Evolutionary conservation across 164 flowering plant species (phyloP).

Genomic region (Vitis labrusca): DNA sequence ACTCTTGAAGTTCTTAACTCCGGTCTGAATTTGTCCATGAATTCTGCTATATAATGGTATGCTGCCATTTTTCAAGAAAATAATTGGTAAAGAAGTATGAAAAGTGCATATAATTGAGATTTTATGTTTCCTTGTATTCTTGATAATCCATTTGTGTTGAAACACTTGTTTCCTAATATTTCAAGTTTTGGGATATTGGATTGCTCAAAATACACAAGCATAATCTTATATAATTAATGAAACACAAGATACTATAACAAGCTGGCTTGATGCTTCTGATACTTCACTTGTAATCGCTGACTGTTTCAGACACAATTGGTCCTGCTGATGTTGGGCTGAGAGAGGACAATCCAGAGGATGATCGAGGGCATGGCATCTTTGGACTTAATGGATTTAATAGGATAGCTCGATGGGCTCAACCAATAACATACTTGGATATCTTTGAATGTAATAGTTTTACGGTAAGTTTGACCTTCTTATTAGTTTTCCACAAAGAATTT

Average conservation of each 20-base stretch:
- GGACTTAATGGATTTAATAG: constrained; percentile 50
- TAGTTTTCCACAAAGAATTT: not conserved
- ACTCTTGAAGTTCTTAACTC: no score
- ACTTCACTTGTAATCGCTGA: constrained; percentile 1
- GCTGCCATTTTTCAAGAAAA: no score
- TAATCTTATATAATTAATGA: not conserved
- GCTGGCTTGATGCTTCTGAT: not conserved
- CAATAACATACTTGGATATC: constrained; percentile 80
- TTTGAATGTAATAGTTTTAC: constrained; percentile 75
- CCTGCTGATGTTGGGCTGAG: constrained; percentile 84
- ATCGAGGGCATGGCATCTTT: constrained; percentile 83
- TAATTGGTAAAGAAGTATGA: no score
- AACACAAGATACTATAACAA: not conserved
- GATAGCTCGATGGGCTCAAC: constrained; percentile 83
- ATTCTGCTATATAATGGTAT: no score
- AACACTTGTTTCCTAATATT: not conserved
- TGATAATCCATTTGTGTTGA: not conserved
- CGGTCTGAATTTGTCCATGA: no score
- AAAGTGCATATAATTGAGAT: no score
- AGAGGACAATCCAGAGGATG: constrained; percentile 70
- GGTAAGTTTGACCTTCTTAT: constrained; percentile 32
- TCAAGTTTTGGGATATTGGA: not conserved
- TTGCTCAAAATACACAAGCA: not conserved
- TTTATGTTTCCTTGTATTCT: no score
- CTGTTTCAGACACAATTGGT: constrained; percentile 58